Evolutionary conservation across 495 filamentous ascomycete genomes (phyloP), one percentile per base, ranked within the genome.

Genomic region (Penicillium mononematosum): DNA sequence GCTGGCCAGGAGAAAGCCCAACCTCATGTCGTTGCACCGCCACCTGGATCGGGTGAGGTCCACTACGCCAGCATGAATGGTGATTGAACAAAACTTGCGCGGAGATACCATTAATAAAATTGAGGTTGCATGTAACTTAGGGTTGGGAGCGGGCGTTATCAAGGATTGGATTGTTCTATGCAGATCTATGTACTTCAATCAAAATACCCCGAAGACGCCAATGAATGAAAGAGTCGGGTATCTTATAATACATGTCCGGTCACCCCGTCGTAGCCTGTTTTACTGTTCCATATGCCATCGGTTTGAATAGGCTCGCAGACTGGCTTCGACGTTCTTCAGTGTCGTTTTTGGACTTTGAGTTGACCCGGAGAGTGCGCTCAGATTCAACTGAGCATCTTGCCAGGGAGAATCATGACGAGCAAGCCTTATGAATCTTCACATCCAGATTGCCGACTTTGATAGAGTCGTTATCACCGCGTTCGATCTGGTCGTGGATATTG

Each of bases 381-480:
- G n/a, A 32, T 19, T 55, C 44, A 42, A 43, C 17, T 42, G 47
- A 47, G 19, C 17, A 32, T 41, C 14, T 34, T 36, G 36, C 9
- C 22, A 8, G 31, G 31, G 11, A 14, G 5, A 3, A 57, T 66
- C 59, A 75, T 51, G 71, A 71, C 5, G 75, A 77, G 56, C 75
- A 77, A 19, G 77, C 60, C 66, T 78, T 76, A 51, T 78, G 73
- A 45, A 79, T 62, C 68, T 78, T 79, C 36, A 78, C 72, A 16
- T 69, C 57, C 65, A 75, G 68, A 25, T 65, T 72, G 1, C 70
- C 77, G 53, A 83, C 65, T 71, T 90, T 92, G 62, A 95, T 83
- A 7, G 85, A 88, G 53, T 95, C 89, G 64, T 98, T 98, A 75
- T 96, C 90, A 29, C 92, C 91, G 34, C 90, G 80, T 72, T 98